Evolutionary conservation across 1,284 basidiomycete genomes (phyloP).

Genomic region (Cerrena zonata): DNA sequence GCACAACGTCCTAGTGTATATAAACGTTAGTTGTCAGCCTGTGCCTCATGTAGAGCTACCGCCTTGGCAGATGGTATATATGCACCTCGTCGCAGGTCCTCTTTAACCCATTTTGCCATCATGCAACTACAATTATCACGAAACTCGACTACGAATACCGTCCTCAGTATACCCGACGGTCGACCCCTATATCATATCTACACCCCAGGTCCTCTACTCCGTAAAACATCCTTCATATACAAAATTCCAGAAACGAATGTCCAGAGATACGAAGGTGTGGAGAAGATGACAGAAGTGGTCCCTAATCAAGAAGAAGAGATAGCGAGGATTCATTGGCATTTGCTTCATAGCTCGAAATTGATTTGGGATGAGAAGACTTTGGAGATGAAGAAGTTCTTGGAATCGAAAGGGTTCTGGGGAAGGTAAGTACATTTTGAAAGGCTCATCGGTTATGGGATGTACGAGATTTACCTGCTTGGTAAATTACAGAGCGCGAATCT

Average conservation of each 20-base stretch:
- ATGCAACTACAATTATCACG: conserved; percentile 2
- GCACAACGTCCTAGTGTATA: too few relatives aligned
- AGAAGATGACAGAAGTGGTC: not conserved
- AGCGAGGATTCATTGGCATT: conserved; percentile 4
- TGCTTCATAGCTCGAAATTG: not conserved
- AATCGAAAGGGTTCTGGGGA: not conserved
- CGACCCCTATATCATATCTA: conserved; percentile 3
- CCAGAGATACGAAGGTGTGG: not conserved
- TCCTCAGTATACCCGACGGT: not conserved
- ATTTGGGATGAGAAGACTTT: not conserved
- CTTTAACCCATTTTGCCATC: not conserved
- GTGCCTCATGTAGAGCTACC: too few relatives aligned
- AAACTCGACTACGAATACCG: not conserved
- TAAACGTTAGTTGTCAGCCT: too few relatives aligned
- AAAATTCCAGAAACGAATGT: not conserved
- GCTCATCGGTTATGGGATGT: too few relatives aligned
- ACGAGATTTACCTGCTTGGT: too few relatives aligned
- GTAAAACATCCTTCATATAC: conserved; percentile 1
- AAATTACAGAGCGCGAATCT: not conserved
- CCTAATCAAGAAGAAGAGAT: not conserved
- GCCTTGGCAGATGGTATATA: too few relatives aligned
- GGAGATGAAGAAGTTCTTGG: not conserved
- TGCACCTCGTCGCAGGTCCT: too few relatives aligned
- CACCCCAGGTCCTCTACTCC: not conserved
- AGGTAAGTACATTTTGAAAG: too few relatives aligned